Conservation (phyloP, 495 filamentous ascomycete species). For the Tetracladium setigerum region DNA sequence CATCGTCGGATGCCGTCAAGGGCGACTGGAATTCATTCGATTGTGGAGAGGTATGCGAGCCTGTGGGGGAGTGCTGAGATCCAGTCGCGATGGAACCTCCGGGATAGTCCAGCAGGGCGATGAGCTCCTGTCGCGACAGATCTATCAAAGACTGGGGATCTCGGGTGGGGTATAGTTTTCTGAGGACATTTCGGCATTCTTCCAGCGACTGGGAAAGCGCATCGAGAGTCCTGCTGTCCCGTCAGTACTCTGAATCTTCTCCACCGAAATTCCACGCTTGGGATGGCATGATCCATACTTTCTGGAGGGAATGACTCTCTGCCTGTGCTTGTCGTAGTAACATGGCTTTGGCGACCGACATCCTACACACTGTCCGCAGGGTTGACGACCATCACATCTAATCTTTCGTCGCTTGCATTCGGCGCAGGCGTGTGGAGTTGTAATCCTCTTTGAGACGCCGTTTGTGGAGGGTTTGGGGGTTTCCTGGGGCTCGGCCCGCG, state of each 20-base stretch:
- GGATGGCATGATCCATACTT: conserved; percentile 29
- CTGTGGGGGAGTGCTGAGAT: conserved; percentile 15
- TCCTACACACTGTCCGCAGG: conserved; percentile 49
- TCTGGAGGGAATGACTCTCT: conserved; percentile 49
- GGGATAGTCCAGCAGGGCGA: conserved; percentile 39
- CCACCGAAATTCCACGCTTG: neutral
- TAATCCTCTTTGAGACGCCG: conserved; percentile 36
- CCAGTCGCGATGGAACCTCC: conserved; percentile 27
- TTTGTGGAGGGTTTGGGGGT: conserved; percentile 18
- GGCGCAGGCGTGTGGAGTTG: conserved; percentile 50
- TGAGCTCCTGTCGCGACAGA: conserved; percentile 43
- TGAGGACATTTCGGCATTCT: conserved; percentile 48
- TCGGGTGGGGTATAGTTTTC: conserved; percentile 45
- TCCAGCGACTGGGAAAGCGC: conserved; percentile 49
- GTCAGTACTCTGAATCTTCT: conserved; percentile 8
- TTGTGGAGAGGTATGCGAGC: conserved; percentile 13
- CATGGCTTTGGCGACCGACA: conserved; percentile 49
- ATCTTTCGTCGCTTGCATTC: conserved; percentile 54
- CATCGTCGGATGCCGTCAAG: conserved; percentile 37
- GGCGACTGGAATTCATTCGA: conserved; percentile 28
- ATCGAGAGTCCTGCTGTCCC: conserved; percentile 36
- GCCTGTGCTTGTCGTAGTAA: conserved; percentile 53
- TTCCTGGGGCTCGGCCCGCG: conserved; percentile 13
- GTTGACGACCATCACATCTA: conserved; percentile 50
- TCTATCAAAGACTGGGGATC: conserved; percentile 42